Conservation (phyloP, 163 green algal genomes). For the Scenedesmus sp. region DNA sequence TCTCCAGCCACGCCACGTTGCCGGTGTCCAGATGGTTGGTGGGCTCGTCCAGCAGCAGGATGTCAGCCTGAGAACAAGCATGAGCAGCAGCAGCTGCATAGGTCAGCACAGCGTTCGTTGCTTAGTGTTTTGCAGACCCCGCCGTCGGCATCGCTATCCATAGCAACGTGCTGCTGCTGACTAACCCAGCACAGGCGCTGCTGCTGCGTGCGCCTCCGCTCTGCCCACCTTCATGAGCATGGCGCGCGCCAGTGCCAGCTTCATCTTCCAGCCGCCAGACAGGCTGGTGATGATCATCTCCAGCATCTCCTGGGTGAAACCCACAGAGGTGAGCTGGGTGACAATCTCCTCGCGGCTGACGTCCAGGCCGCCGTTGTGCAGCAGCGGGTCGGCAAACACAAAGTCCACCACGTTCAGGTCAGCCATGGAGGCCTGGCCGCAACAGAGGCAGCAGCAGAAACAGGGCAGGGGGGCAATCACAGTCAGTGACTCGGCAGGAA, state of each 20-base stretch:
- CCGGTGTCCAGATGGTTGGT: constrained; percentile 86
- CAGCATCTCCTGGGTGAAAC: constrained; percentile 89
- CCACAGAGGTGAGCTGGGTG: constrained; percentile 82
- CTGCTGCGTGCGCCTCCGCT: neutral
- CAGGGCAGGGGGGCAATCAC: neutral
- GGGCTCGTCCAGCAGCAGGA: constrained; percentile 89
- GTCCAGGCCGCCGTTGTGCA: constrained; percentile 68
- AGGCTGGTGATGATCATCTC: constrained; percentile 78
- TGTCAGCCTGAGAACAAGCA: constrained; percentile 63
- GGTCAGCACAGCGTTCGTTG: too few relatives aligned
- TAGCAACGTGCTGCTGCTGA: too few relatives aligned
- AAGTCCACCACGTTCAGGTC: constrained; percentile 86
- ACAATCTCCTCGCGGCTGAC: constrained; percentile 67
- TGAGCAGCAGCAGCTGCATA: too few relatives aligned
- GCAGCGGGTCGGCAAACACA: constrained; percentile 78
- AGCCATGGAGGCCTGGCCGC: constrained; percentile 72
- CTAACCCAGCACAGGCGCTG: neutral
- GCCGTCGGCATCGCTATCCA: neutral
- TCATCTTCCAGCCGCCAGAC: constrained; percentile 92
- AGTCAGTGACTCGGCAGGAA: neutral
- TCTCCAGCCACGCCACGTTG: constrained; percentile 87
- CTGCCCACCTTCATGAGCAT: constrained; percentile 85
- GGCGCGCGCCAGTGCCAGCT: constrained; percentile 81
- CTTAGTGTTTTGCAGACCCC: too few relatives aligned
- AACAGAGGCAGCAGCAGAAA: neutral